Conservation (phyloP, 108 stramenopile genomes). For the Cylindrotheca closterium region DNA sequence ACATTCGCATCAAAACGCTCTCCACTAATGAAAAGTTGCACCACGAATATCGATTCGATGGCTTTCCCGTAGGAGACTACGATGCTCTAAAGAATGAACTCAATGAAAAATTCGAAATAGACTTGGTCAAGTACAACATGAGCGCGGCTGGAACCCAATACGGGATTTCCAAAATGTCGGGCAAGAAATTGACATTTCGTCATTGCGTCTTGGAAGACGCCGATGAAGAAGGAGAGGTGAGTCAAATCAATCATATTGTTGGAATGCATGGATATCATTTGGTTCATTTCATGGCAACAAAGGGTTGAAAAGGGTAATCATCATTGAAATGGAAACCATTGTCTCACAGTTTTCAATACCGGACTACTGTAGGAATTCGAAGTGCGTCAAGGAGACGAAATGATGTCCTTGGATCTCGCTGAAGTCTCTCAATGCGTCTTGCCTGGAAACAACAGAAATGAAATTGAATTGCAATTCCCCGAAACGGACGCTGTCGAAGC, state of each 20-base stretch:
- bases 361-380: constrained; percentile 71
- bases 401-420: constrained; percentile 77
- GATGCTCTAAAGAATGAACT: constrained; percentile 47
- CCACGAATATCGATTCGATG: constrained; percentile 78
- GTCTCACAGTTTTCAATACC: too few species aligned
- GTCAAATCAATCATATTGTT: too few species aligned
- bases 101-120: constrained; percentile 45
- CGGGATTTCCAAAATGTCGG: constrained; percentile 67
- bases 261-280: too few species aligned
- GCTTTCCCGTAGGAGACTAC: constrained; percentile 67
- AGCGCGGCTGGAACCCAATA: constrained; percentile 73
- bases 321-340: too few species aligned
- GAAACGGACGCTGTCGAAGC: constrained; percentile 87
- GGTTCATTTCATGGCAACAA: too few species aligned
- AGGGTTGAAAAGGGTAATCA: too few species aligned
- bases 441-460: constrained; percentile 89
- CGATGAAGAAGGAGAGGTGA: constrained; percentile 79
- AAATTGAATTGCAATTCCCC: constrained; percentile 90
- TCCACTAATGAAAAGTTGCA: constrained; percentile 29
- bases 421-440: constrained; percentile 88
- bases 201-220: constrained; percentile 81
- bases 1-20: constrained; percentile 66
- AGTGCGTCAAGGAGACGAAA: constrained; percentile 80
- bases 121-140: constrained; percentile 61
- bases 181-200: constrained; percentile 75